Evolutionary conservation across 257 asterid genomes (phyloP).

Genomic region (Capsicum baccatum): DNA sequence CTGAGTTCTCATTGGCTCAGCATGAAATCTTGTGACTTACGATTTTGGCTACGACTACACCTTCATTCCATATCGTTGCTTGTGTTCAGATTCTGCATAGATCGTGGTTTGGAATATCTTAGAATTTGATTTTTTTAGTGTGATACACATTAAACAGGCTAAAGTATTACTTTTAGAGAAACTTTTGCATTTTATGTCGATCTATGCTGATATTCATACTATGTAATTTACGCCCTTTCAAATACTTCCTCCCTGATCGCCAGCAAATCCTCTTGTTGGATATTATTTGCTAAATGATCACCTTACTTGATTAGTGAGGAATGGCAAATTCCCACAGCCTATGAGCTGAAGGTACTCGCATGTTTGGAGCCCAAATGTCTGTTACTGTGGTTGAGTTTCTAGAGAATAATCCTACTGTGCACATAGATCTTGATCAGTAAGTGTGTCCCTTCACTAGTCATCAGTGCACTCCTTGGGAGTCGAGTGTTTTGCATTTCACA

Average conservation of each 20-base stretch:
- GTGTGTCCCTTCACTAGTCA: constrained; percentile 1
- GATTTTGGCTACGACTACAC: background rate
- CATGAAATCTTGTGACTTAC: background rate
- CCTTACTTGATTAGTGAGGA: background rate
- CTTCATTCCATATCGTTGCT: background rate
- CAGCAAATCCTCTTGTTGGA: constrained; percentile 13
- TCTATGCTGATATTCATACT: background rate
- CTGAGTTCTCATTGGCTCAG: background rate
- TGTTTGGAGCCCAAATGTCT: constrained; percentile 5
- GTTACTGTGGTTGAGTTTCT: constrained; percentile 9
- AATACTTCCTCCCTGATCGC: constrained; percentile 10
- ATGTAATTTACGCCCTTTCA: background rate
- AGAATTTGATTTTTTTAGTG: background rate
- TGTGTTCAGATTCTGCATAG: background rate
- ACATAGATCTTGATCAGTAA: background rate
- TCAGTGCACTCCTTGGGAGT: background rate
- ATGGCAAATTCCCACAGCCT: background rate
- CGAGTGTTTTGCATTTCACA: background rate
- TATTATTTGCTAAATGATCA: constrained; percentile 6
- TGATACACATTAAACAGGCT: constrained; percentile 6
- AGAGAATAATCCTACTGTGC: constrained; percentile 16
- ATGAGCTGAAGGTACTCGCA: constrained; percentile 4
- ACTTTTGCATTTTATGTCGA: constrained; percentile 5
- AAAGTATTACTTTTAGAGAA: background rate
- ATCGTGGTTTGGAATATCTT: background rate